Evolutionary conservation across 768 basidiomycete genomes (phyloP).

Genomic region (Boletus reticuloceps): DNA sequence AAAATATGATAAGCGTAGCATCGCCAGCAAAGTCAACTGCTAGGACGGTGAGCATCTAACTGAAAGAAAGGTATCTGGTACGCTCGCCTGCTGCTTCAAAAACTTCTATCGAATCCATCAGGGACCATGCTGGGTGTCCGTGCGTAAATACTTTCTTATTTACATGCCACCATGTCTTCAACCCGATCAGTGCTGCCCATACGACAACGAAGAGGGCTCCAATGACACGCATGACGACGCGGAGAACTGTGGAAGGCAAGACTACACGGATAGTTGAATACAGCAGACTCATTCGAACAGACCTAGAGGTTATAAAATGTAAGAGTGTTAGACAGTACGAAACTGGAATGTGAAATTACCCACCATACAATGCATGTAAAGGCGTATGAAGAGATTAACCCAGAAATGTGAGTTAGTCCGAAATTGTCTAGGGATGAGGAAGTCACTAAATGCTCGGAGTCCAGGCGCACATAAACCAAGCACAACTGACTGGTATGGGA

Average conservation of each 20-base stretch:
- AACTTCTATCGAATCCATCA: not conserved
- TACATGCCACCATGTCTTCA: slow-evolving; percentile 1
- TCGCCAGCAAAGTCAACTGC: slow-evolving; percentile 2
- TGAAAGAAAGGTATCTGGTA: not conserved
- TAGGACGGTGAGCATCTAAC: not conserved
- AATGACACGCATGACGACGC: not conserved
- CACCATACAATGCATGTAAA: not conserved
- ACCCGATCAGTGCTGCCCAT: not conserved
- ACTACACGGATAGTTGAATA: slow-evolving; percentile 13
- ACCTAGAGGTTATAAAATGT: not conserved
- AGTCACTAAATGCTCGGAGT: not conserved
- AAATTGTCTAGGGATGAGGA: not conserved
- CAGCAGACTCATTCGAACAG: slow-evolving; percentile 9
- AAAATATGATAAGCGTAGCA: not conserved
- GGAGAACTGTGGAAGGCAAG: not conserved
- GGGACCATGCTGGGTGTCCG: not conserved
- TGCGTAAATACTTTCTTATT: not conserved
- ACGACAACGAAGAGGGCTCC: slow-evolving; percentile 2
- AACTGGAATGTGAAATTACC: not conserved
- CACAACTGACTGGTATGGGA: not conserved
- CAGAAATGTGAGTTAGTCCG: not conserved
- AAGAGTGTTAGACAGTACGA: not conserved
- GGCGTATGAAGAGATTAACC: not conserved
- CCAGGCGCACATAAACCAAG: not conserved
- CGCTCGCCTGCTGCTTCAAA: slow-evolving; percentile 8